Evolutionary conservation across 225 moss, liverwort and hornwort species (phyloP), one percentile per base, ranked within the genome.

Genomic region (Sphagnum tenellum): DNA sequence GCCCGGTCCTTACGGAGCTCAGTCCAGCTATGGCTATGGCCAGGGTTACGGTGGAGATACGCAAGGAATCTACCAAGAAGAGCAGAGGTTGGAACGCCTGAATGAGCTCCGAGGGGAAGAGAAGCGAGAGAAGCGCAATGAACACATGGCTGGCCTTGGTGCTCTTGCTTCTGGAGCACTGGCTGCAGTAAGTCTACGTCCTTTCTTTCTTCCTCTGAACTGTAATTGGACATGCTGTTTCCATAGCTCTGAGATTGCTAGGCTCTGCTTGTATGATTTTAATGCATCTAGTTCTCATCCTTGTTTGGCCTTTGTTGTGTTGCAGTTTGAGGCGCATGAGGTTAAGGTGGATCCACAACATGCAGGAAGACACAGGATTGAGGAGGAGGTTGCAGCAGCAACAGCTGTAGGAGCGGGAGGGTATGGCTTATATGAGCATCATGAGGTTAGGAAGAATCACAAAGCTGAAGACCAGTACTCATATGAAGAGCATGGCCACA

Each of bases 41-140:
- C n/a, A 56, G 56, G 56, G 56, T 11, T 56, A 56, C 56, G 13
- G 56, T 56, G 56, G 56, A 12, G 13, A 56, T 5, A 56, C 56
- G 9, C 56, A 56, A n/a, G 56, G n/a, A 11, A n/a, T 56, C 56
- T 56, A 56, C 8, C 56, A 56, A 56, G 56, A 56, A 56, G 56
- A 56, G 56, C 56, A 56, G 56, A 56, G 56, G 56, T 13, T 56
- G 11, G 56, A 56, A 5, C 11, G 10, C 13, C 56, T 56, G 10
- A 56, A 56, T 56, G 56, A 11, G 56, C 13, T 56, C n/a, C 56
- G 11, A 4, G 13, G 3, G 56, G 56, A 56, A 9, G 56, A 56
- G 56, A 13, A 56, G 56, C n/a, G n/a, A 13, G 13, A 11, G 56
- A 56, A 56, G 13, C 11, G 13, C 7, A 56, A 13, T 11, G 56